Conservation (phyloP, 2,329 filamentous ascomycete species). For the Westerdykella ornata region DNA sequence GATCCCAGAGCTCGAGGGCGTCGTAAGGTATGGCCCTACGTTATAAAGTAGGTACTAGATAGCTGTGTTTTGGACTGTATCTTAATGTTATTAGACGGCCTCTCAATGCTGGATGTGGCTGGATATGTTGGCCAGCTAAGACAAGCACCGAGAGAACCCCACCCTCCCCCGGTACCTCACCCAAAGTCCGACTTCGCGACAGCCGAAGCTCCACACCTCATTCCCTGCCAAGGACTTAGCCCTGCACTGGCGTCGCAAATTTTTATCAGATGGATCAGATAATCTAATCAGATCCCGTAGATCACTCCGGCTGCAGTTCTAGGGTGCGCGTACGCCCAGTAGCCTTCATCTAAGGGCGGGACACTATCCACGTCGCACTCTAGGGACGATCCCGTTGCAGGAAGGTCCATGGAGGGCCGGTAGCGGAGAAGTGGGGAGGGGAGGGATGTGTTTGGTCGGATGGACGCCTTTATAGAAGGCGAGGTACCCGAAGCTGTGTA, state of each 20-base stretch:
- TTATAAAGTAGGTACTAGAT: no score
- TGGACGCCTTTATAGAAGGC: not conserved
- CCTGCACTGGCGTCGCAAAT: not conserved
- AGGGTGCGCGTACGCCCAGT: not conserved
- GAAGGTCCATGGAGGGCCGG: constrained; percentile 1
- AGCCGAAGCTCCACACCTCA: no score
- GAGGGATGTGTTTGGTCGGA: not conserved
- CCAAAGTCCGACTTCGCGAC: no score
- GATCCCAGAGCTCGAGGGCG: no score
- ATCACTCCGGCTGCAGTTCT: not conserved
- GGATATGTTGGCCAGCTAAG: no score
- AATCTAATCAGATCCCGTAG: constrained; percentile 9
- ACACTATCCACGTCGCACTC: not conserved
- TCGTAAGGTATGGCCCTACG: no score
- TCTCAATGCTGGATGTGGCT: no score
- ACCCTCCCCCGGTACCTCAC: no score
- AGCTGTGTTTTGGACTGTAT: no score
- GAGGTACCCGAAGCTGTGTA: not conserved
- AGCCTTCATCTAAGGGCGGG: constrained; percentile 1
- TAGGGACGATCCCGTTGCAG: constrained; percentile 5
- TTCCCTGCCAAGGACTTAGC: no score
- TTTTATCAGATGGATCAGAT: constrained; percentile 27
- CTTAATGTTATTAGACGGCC: no score
- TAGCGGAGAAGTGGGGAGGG: constrained; percentile 3
- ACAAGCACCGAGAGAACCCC: no score